Percentiles rank a stretch among this genome's conserved stretches.
Evolutionary conservation across 208 protist genomes (phyloP).

Genomic region (Acanthamoeba lenticulata): DNA sequence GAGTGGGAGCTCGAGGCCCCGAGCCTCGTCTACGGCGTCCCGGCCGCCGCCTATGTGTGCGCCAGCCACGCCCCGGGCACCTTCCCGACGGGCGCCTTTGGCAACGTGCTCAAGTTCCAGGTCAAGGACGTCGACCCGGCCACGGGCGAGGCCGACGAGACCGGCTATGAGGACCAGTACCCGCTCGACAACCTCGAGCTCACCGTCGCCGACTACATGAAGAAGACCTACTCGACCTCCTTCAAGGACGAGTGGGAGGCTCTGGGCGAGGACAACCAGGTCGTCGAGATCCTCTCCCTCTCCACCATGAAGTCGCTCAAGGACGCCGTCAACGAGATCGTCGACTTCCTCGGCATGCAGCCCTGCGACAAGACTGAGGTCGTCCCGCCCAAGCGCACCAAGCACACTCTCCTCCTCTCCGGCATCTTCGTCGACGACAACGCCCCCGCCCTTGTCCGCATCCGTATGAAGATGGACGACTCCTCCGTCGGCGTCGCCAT

Average conservation of each 20-base stretch:
- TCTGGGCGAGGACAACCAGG: slow-evolving; percentile 70
- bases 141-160: slow-evolving; percentile 73
- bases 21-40: slow-evolving; percentile 68
- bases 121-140: slow-evolving; percentile 82
- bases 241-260: slow-evolving; percentile 79
- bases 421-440: slow-evolving; percentile 74
- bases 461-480: slow-evolving; percentile 65
- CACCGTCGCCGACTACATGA: slow-evolving; percentile 80
- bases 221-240: slow-evolving; percentile 61
- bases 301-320: slow-evolving; percentile 71
- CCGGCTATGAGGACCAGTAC: slow-evolving; percentile 85
- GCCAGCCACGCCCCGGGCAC: slow-evolving; percentile 51
- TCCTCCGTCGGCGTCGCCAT: slow-evolving; percentile 52
- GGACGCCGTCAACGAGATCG: slow-evolving; percentile 78
- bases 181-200: slow-evolving; percentile 82
- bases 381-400: slow-evolving; percentile 35
- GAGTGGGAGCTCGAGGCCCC: slow-evolving; percentile 73
- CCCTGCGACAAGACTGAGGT: slow-evolving; percentile 74
- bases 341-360: slow-evolving; percentile 83
- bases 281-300: slow-evolving; percentile 77
- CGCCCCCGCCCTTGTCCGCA: slow-evolving; percentile 67
- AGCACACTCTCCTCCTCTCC: slow-evolving; percentile 78
- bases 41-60: slow-evolving; percentile 71
- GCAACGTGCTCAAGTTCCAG: slow-evolving; percentile 82
- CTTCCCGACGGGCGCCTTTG: slow-evolving; percentile 72